Percentiles rank a stretch among this genome's conserved stretches.
phyloP scores from a whole-genome alignment of 2,329 filamentous ascomycete species.

The Botrytis galanthina region DNA sequence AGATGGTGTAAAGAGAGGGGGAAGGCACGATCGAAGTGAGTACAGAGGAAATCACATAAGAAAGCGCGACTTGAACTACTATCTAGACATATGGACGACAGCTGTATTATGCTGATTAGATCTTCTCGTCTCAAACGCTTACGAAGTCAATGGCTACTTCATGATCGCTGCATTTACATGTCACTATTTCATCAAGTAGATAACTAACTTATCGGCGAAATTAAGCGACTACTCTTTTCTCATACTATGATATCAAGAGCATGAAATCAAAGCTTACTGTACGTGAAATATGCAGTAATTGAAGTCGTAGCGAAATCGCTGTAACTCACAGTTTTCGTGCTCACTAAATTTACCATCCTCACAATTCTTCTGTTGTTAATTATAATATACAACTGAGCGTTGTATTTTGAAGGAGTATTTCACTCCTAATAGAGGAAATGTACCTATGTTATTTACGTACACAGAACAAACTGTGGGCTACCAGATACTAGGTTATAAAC shows the following conservation, averaged over 20 bases:
- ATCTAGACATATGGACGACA: not conserved
- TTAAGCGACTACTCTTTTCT: not conserved
- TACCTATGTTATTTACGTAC: not conserved
- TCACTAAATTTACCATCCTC: not conserved
- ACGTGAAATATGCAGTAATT: not conserved
- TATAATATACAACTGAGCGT: not conserved
- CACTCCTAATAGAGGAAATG: not conserved
- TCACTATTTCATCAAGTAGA: not conserved
- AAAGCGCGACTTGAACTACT: not conserved
- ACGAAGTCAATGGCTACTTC: not conserved
- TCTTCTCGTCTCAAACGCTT: not conserved
- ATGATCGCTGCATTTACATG: not conserved
- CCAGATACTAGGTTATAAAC: not conserved
- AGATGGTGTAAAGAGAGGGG: not conserved
- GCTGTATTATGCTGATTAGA: not conserved
- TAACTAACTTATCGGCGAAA: not conserved
- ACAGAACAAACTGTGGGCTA: not conserved
- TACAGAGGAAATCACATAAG: not conserved
- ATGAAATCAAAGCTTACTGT: not conserved
- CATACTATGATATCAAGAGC: not conserved
- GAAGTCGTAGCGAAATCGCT: not conserved
- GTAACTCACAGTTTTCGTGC: not conserved
- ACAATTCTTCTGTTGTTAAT: not conserved
- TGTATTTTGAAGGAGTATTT: not conserved
- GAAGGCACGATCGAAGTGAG: not conserved